Conservation (phyloP, 2,329 filamentous ascomycete genomes). For the Colletotrichum liriopes region DNA sequence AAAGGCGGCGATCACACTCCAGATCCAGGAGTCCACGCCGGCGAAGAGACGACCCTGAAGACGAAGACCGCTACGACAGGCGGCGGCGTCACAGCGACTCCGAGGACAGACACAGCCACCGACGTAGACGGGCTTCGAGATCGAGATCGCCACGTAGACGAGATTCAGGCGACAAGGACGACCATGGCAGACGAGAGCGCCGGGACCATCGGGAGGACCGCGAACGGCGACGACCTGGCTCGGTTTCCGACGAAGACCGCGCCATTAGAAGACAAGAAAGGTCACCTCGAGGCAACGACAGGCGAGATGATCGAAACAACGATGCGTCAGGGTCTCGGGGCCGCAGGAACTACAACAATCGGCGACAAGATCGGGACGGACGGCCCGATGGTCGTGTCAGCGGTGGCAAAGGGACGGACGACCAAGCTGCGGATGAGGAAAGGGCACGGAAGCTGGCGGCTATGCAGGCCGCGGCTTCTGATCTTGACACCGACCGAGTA, state of each 20-base stretch:
- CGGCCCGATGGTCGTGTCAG: slow-evolving; percentile 41
- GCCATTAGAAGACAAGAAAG: slow-evolving; percentile 50
- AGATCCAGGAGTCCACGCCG: slow-evolving; percentile 60
- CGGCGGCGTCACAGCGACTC: slow-evolving; percentile 42
- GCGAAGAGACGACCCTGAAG: slow-evolving; percentile 50
- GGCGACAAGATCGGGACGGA: slow-evolving; percentile 44
- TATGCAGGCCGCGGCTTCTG: slow-evolving; percentile 80
- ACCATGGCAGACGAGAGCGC: slow-evolving; percentile 27
- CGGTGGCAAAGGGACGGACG: slow-evolving; percentile 44
- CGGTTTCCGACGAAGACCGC: slow-evolving; percentile 49
- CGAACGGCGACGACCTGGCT: slow-evolving; percentile 49
- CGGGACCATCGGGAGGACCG: slow-evolving; percentile 48
- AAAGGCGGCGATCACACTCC: slow-evolving; percentile 61
- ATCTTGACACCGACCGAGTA: slow-evolving; percentile 80
- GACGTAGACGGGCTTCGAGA: slow-evolving; percentile 30
- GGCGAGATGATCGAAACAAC: slow-evolving; percentile 46
- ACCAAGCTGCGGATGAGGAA: slow-evolving; percentile 65
- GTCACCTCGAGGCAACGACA: slow-evolving; percentile 37
- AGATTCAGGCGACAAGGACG: slow-evolving; percentile 29
- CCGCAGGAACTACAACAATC: slow-evolving; percentile 44
- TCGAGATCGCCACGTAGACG: slow-evolving; percentile 41
- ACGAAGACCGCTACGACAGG: slow-evolving; percentile 47
- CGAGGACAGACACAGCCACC: slow-evolving; percentile 38
- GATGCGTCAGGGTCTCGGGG: slow-evolving; percentile 38
- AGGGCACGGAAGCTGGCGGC: slow-evolving; percentile 78